These are phyloP conservation scores for Lyophyllum atratum DNA, from an alignment of 768 basidiomycete species.

Conservation along the genomic window DNA sequence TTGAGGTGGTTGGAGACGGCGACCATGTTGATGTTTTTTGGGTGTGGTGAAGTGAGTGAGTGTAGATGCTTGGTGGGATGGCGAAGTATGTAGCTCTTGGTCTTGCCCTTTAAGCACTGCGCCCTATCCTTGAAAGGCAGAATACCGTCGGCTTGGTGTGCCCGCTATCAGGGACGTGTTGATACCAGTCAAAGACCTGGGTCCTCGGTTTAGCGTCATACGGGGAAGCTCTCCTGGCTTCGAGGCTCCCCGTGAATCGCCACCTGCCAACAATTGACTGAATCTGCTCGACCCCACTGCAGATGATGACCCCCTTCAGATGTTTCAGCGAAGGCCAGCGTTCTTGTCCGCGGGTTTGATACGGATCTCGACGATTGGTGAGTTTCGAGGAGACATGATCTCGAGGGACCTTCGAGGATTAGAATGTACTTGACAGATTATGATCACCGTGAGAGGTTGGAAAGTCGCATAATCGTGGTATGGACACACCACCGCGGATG, in stretches of 20 bases:
- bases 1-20: conserved; percentile 13
- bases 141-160: not conserved
- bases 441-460: not conserved
- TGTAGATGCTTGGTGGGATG: not conserved
- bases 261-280: not conserved
- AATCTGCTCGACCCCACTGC: not conserved
- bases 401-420: not conserved
- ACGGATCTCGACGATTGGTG: not conserved
- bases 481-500: too few species aligned
- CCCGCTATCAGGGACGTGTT: not conserved
- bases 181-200: not conserved
- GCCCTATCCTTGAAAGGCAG: not conserved
- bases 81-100: not conserved
- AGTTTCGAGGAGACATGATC: not conserved
- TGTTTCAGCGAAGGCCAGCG: not conserved
- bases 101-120: not conserved
- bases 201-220: not conserved
- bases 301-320: not conserved
- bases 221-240: not conserved
- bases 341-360: not conserved
- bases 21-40: conserved; percentile 1
- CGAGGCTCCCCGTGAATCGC: not conserved
- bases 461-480: too few species aligned
- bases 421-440: not conserved
- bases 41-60: too few species aligned